Conservation (phyloP, 805 yeast species). For the Schwanniomyces vanrijiae region DNA sequence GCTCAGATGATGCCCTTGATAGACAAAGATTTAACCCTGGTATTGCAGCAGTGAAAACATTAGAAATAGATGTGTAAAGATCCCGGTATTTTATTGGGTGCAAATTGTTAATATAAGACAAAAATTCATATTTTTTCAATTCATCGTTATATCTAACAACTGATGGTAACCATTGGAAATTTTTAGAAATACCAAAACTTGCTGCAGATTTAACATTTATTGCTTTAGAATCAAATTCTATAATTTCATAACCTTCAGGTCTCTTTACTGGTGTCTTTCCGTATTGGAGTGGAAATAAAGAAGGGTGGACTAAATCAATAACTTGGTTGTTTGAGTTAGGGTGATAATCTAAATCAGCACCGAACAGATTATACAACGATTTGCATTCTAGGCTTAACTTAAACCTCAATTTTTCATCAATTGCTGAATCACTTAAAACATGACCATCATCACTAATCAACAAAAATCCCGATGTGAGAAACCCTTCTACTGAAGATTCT, state of each 20-base stretch:
- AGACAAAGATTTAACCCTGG: constrained; percentile 33
- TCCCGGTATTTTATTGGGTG: constrained; percentile 27
- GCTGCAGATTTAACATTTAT: constrained; percentile 12
- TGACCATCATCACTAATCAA: constrained; percentile 20
- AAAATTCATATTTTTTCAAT: constrained; percentile 16
- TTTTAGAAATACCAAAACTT: constrained; percentile 16
- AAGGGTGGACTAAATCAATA: constrained; percentile 42
- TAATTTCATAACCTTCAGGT: constrained; percentile 4
- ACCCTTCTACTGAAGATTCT: constrained; percentile 9
- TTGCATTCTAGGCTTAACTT: constrained; percentile 11
- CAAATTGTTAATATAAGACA: constrained; percentile 42
- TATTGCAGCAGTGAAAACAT: constrained; percentile 24
- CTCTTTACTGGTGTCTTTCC: constrained; percentile 21
- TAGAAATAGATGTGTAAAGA: constrained; percentile 29
- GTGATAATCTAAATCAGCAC: constrained; percentile 30
- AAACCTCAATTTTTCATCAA: constrained; percentile 10
- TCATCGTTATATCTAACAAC: constrained; percentile 12
- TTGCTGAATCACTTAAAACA: constrained; percentile 16
- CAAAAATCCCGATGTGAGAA: constrained; percentile 10
- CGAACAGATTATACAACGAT: constrained; percentile 14
- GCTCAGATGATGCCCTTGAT: constrained; percentile 20
- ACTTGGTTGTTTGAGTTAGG: constrained; percentile 38
- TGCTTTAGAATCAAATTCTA: constrained; percentile 9
- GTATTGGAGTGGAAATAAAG: constrained; percentile 35
- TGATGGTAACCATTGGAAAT: constrained; percentile 42